These are phyloP conservation scores for Talaromyces sp. DNA, from an alignment of 2,329 filamentous ascomycete genomes.

Conservation along the genomic window DNA sequence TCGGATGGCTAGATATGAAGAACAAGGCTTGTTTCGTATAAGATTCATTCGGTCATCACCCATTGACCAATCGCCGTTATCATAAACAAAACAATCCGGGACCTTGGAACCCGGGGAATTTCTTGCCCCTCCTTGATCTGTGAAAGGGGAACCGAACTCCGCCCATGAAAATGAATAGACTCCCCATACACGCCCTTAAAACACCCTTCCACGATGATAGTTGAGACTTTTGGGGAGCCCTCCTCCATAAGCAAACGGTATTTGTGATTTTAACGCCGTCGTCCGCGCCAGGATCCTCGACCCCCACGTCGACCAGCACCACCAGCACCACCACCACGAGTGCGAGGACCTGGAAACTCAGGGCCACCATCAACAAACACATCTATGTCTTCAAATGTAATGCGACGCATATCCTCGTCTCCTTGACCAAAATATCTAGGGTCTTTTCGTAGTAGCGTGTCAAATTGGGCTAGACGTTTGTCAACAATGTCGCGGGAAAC, in stretches of 20 bases:
- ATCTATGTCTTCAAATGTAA: slow-evolving; percentile 68
- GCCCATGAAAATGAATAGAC: not conserved
- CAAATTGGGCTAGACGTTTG: slow-evolving; percentile 62
- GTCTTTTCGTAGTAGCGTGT: slow-evolving; percentile 43
- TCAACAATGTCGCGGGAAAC: slow-evolving; percentile 64
- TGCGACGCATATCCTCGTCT: slow-evolving; percentile 63
- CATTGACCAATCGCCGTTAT: not conserved
- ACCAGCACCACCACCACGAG: slow-evolving; percentile 39
- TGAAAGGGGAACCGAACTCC: not conserved
- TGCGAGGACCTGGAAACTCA: slow-evolving; percentile 54
- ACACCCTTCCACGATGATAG: not conserved
- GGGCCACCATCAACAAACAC: slow-evolving; percentile 69
- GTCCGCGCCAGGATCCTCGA: slow-evolving; percentile 27
- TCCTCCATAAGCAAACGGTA: not conserved
- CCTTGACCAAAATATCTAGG: slow-evolving; percentile 35
- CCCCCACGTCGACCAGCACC: slow-evolving; percentile 35
- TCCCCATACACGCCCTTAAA: not conserved
- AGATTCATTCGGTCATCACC: not conserved
- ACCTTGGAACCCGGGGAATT: not conserved
- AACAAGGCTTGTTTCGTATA: not conserved
- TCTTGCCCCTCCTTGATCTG: not conserved
- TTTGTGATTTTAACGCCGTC: slow-evolving; percentile 14
- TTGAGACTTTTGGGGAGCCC: not conserved
- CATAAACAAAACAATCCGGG: not conserved
- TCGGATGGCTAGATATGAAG: not conserved